Evolutionary conservation across 1,284 basidiomycete genomes (phyloP).

Genomic region (Coniferiporia weirii): DNA sequence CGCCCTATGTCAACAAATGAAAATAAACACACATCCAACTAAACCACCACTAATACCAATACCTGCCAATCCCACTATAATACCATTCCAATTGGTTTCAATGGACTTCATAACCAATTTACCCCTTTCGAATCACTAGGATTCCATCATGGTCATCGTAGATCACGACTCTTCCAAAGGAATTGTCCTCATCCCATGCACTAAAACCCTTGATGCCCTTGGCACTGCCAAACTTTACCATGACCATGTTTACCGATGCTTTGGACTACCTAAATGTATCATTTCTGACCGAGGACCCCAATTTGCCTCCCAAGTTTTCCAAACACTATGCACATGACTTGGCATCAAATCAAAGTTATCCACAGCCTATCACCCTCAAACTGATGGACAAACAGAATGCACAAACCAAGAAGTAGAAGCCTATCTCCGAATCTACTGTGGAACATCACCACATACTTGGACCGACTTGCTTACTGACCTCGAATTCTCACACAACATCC

Average conservation of each 20-base stretch:
- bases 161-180: neutral
- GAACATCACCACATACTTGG: constrained; percentile 30
- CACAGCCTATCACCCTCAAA: constrained; percentile 25
- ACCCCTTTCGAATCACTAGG: neutral
- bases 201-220: constrained; percentile 25
- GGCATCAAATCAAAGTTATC: constrained; percentile 20
- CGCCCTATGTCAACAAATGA: constrained; percentile 33
- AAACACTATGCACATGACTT: constrained; percentile 3
- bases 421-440: constrained; percentile 16
- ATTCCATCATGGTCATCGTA: neutral
- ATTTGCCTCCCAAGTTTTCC: constrained; percentile 20
- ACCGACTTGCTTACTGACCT: constrained; percentile 21
- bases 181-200: neutral
- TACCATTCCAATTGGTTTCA: constrained; percentile 22
- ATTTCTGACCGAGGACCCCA: constrained; percentile 20
- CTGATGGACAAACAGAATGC: constrained; percentile 27
- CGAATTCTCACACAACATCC: constrained; percentile 18
- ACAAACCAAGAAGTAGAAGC: constrained; percentile 26
- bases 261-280: constrained; percentile 1
- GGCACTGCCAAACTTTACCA: neutral
- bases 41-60: constrained; percentile 8
- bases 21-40: constrained; percentile 22
- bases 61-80: neutral
- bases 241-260: neutral
- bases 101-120: constrained; percentile 33